Evolutionary conservation across 208 protist genomes (phyloP), one percentile per base, ranked within the genome.

Genomic region (Porcisia deanei): DNA sequence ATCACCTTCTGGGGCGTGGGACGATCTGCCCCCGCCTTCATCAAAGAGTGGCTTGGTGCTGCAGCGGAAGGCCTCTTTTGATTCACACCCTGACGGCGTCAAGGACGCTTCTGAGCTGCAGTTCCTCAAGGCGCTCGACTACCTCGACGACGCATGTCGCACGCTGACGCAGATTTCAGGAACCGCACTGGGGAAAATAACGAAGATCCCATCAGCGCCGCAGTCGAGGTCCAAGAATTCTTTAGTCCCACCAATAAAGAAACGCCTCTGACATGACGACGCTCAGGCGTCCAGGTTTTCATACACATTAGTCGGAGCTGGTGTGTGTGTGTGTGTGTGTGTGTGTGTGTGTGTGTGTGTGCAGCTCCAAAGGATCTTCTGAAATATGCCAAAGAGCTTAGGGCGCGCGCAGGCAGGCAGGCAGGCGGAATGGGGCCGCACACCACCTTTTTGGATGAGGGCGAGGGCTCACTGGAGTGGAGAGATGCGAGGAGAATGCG

Each of bases 121-220:
- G 60, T 89, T 83, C 74, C 53, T 71, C 45, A 73, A 57, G 7
- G 85, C 85, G 12, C 65, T 89, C 47, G 82, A 87, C 72, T 84
- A 79, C 76, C 76, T 89, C 71, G 82, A 89, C 52, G 82, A 87
- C 30, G 74, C 77, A 30, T 89, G 85, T 63, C 77, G 80, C 53
- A 74, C 58, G 22, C 76, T 86, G 12, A 49, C 77, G 1, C 75
- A 82, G 65, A 7, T 73, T 49, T 77, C 57, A 14, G 81, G 82
- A 41, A 57, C 41, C 4, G 75, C 66, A 39, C 34, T 82, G 34
- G 71, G 84, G 10, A 76, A 81, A 39, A 61, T 83, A 20, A n/a
- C 66, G 8, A n/a, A 60, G 1, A 75, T 79, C 43, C 78, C 83
- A 47, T 39, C 83, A 25, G 83, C 76, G 2, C 79, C 80, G 10